phyloP scores from a whole-genome alignment of 2,329 filamentous ascomycete genomes.

The Didymella pinodella region DNA sequence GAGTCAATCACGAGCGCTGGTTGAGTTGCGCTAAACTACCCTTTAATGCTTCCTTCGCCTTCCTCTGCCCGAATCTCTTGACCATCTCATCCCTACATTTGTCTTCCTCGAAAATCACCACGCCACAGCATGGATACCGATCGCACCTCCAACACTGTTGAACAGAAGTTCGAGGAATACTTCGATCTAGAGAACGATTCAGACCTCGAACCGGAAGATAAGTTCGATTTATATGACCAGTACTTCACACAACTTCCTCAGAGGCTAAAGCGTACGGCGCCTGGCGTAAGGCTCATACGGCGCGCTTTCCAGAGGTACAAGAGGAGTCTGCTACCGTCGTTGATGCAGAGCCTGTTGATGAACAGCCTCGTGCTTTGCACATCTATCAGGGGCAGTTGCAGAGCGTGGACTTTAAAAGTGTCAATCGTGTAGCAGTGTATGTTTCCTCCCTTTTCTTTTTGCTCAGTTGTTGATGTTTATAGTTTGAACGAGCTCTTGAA shows the following conservation, averaged over 20 bases:
- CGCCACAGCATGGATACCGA: not conserved
- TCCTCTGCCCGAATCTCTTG: not conserved
- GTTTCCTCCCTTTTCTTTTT: not conserved
- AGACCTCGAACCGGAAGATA: not conserved
- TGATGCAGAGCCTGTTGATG: not conserved
- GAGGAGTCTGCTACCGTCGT: too few relatives aligned
- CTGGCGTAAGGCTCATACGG: not conserved
- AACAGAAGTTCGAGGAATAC: not conserved
- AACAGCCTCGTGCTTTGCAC: not conserved
- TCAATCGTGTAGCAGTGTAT: not conserved
- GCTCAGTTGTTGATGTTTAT: not conserved
- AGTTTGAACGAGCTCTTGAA: not conserved
- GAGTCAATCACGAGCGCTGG: not conserved
- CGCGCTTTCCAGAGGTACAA: not conserved
- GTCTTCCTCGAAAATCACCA: not conserved
- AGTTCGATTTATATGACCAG: not conserved
- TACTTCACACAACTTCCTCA: not conserved
- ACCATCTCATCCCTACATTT: not conserved
- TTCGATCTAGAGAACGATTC: not conserved
- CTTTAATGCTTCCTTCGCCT: not conserved
- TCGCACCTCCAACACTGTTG: not conserved
- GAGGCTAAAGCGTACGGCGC: not conserved
- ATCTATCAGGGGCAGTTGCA: not conserved
- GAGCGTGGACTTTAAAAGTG: not conserved
- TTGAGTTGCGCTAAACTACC: not conserved